Base-by-base conservation (phyloP, 371 early-diverging fungal species). In the Batkoa obscura region DNA sequence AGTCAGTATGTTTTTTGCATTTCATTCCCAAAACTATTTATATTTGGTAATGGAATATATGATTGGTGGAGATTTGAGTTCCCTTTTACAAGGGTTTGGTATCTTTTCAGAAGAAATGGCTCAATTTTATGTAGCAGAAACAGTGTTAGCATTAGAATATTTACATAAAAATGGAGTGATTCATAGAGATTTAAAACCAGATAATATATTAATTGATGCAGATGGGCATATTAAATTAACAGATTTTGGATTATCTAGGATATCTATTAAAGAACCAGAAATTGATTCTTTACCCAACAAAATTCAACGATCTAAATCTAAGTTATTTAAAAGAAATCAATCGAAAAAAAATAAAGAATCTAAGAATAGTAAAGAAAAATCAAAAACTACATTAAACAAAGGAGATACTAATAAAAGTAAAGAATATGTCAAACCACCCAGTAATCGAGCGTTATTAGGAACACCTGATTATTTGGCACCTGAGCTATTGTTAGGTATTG, bases 401-500 rank as follows among this genome's bases (percentile, higher is more conserved):
- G 9, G 37, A 5, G 33, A 53, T 3, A 2, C 13, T 41, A 38
- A 36, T 17, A 2, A 17, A 9, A 12, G 10, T 5, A 5, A 17
- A 41, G 41, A 23, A 8, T 42, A 42, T 32, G 31, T 42, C 13
- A 39, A 46, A 38, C 48, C 35, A 3, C 33, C 46, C 35, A 57
- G 57, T 31, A 49, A 48, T 35, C 30, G 30, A 15, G 57, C 42
- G 10, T 38, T 57, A 13, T 30, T 89, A 6, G 98, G 98, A 12
- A 97, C 98, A n/a, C 98, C 98, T 0, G 98, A 94, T 64, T 97
- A 94, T 63, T 70, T 97, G 55, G 93, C 95, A 2, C 95, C 95
- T 0, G 98, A 97, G 65, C 83, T 84, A 58, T 85, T 97, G 33
- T 61, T 86, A 17, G 90, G 90, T 31, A 71, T 84, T 15, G 82